These are phyloP conservation scores for Cryphonectria naterciae DNA, from an alignment of 2,329 filamentous ascomycete species.

Conservation along the genomic window DNA sequence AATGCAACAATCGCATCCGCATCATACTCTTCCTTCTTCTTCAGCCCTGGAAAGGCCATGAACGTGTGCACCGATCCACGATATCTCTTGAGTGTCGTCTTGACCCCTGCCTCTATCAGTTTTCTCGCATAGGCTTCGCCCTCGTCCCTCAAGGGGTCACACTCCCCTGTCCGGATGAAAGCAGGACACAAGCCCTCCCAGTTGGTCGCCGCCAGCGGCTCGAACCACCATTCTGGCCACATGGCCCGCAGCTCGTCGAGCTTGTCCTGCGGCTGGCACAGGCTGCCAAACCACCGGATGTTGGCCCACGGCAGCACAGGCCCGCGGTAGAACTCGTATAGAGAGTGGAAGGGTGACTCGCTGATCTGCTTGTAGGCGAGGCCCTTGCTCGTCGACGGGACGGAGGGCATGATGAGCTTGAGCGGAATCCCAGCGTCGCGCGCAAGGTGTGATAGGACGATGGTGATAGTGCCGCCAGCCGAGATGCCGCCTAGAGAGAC, in stretches of 20 bases:
- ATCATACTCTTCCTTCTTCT: constrained; percentile 41
- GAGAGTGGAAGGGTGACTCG: constrained; percentile 42
- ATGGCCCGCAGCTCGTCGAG: constrained; percentile 33
- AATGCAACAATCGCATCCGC: constrained; percentile 38
- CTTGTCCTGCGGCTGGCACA: constrained; percentile 37
- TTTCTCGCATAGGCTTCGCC: constrained; percentile 45
- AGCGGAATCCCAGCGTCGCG: constrained; percentile 43
- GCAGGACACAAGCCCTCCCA: constrained; percentile 40
- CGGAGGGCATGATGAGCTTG: constrained; percentile 40
- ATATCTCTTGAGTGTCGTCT: constrained; percentile 44
- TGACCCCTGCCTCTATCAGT: constrained; percentile 41
- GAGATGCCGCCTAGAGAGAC: constrained; percentile 45
- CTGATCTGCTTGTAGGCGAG: constrained; percentile 39
- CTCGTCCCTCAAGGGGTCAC: constrained; percentile 46
- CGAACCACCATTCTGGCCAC: constrained; percentile 42
- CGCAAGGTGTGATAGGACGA: constrained; percentile 43
- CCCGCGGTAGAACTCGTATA: constrained; percentile 40
- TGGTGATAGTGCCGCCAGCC: constrained; percentile 41
- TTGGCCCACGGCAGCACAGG: constrained; percentile 41
- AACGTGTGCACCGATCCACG: constrained; percentile 45
- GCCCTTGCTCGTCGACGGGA: constrained; percentile 35
- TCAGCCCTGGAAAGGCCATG: constrained; percentile 36
- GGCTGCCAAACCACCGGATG: constrained; percentile 40
- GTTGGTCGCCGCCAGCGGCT: constrained; percentile 39
- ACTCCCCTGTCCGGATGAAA: constrained; percentile 41